Evolutionary conservation across 805 yeast species (phyloP).

Genomic region (Candida ovalis): DNA sequence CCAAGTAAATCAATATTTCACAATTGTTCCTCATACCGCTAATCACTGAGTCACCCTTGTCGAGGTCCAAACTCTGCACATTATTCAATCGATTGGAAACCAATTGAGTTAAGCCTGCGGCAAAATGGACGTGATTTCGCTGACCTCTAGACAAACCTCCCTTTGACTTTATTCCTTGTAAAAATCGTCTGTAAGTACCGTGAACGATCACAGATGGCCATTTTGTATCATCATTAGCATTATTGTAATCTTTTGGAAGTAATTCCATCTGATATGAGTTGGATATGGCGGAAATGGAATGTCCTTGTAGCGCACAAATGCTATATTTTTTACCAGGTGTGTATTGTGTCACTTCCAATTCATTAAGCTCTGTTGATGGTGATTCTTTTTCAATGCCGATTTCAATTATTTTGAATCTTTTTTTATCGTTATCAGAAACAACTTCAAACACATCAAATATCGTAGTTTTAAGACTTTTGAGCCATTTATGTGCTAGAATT

Average conservation of each 20-base stretch:
- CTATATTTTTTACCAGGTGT: constrained; percentile 16
- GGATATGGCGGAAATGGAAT: constrained; percentile 52
- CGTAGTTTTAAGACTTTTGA: constrained; percentile 55
- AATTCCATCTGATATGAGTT: constrained; percentile 30
- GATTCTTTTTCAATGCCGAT: not conserved
- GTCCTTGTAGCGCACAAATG: constrained; percentile 95
- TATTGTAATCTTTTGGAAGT: too few relatives aligned
- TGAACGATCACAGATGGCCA: constrained; percentile 63
- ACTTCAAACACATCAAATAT: constrained; percentile 54
- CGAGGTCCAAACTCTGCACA: too few relatives aligned
- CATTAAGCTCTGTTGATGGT: constrained; percentile 17
- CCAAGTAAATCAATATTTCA: constrained; percentile 59
- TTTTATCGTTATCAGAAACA: constrained; percentile 65
- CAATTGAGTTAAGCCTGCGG: constrained; percentile 48
- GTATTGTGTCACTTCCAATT: constrained; percentile 3
- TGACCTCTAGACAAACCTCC: constrained; percentile 66
- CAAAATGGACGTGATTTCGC: constrained; percentile 84
- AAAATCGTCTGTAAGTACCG: constrained; percentile 61
- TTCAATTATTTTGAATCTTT: constrained; percentile 54
- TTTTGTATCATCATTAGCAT: constrained; percentile 25
- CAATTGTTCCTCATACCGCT: constrained; percentile 71
- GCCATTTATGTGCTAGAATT: constrained; percentile 51
- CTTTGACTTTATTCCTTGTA: constrained; percentile 42
- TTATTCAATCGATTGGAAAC: not conserved
- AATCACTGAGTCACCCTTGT: constrained; percentile 34